Evolutionary conservation across 1,139 yeast species (phyloP), one percentile per base, ranked within the genome.

Genomic region (Hyphopichia pseudoburtonii): DNA sequence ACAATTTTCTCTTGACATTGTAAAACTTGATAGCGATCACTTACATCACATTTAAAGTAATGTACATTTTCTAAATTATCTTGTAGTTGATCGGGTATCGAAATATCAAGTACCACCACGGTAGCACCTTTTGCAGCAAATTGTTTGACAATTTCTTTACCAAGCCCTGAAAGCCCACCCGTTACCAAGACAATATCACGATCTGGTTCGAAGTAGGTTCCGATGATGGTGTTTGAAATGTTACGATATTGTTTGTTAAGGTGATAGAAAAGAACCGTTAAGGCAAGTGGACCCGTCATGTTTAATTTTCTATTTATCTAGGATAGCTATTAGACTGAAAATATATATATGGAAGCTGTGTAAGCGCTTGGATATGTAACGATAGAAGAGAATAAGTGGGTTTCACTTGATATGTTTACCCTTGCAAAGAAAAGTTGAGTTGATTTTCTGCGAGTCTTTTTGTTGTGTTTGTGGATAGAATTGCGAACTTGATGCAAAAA

Each of bases 151-250:
- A 89, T 47, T 40, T 79, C 85, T 32, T 61, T 62, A 0, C 97
- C 97, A 17, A 90, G 65, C 0, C 97, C 97, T 0, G 78, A 64
- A 2, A 76, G 55, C 0, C 96, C 97, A 1, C 97, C 97, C 0
- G 97, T 89, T 18, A 90, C 66, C n/a, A 88, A 58, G 0, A 82
- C 83, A 10, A 84, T 63, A 48, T 86, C 88, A 17, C 63, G 58
- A 36, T 46, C 49, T 0, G 77, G 69, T 28, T 79, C 82, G 44
- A 73, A 73, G 10, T 62, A 64, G 39, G 69, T 73, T 1, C 86
- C 86, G 17, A 79, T 55, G 2, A 75, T 29, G 2, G 58, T 32
- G 27, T 67, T 64, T 2, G 76, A 66, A 5, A 61, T 31, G 5
- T 45, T 48, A 30, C 67, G 53, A 16, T 64, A 46, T 9, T 52